Evolutionary conservation across 352 stramenopile species (phyloP).

Genomic region (Albugo candida): DNA sequence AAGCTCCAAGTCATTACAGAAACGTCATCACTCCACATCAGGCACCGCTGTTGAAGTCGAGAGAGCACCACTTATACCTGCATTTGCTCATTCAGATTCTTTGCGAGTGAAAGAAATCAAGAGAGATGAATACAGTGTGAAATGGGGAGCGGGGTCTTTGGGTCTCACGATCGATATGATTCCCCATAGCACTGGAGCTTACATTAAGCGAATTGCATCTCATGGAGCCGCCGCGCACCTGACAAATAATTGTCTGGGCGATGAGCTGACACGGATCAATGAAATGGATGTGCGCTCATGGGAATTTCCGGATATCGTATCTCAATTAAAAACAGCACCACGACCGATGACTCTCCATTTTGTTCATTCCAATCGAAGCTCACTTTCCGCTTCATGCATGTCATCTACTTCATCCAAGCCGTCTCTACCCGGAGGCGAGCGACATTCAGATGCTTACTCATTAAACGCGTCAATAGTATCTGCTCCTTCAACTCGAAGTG

Average conservation of each 20-base stretch:
- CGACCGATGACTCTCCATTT: slow-evolving; percentile 68
- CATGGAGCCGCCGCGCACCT: slow-evolving; percentile 47
- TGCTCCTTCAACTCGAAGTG: not conserved
- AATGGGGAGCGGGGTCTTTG: slow-evolving; percentile 53
- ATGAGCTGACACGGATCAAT: slow-evolving; percentile 73
- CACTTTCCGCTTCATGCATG: no score
- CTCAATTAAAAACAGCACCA: slow-evolving; percentile 53
- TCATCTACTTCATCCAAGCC: no score
- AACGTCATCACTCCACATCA: no score
- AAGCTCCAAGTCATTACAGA: not conserved
- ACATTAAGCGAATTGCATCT: slow-evolving; percentile 68
- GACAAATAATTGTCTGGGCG: slow-evolving; percentile 58
- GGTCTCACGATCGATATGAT: slow-evolving; percentile 70
- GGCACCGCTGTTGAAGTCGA: no score
- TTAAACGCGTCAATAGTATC: slow-evolving; percentile 3
- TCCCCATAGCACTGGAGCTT: slow-evolving; percentile 24
- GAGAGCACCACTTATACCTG: no score
- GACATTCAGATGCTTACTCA: no score
- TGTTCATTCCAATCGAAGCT: slow-evolving; percentile 11
- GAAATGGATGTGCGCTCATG: slow-evolving; percentile 57
- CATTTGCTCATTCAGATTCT: no score
- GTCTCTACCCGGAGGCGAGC: no score
- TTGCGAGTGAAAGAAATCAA: not conserved
- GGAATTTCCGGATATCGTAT: slow-evolving; percentile 59
- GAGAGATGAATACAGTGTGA: slow-evolving; percentile 36